Evolutionary conservation across 495 filamentous ascomycete species (phyloP).

Genomic region (Apodospora peruviana): DNA sequence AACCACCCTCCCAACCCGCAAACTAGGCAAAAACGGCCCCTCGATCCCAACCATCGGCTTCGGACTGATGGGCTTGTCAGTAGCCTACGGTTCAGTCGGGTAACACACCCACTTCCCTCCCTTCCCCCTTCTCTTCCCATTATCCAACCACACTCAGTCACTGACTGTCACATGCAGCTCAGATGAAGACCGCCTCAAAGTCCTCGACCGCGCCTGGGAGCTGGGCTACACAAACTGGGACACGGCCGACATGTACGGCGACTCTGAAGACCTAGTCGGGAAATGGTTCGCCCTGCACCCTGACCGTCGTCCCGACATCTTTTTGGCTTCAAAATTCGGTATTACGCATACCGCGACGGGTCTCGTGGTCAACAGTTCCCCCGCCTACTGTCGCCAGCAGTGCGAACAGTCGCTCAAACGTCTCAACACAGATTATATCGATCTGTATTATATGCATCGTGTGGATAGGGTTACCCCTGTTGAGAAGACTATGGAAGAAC

Average conservation of each 20-base stretch:
- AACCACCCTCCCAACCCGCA: conserved; percentile 13
- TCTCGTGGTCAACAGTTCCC: conserved; percentile 26
- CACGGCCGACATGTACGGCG: conserved; percentile 35
- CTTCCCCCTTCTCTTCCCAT: too few species aligned
- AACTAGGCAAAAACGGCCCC: conserved; percentile 49
- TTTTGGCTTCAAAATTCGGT: conserved; percentile 49
- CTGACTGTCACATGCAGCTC: background rate
- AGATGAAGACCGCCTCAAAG: conserved; percentile 32
- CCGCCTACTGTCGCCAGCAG: conserved; percentile 41
- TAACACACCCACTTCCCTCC: conserved; percentile 1
- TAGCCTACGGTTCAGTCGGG: conserved; percentile 32
- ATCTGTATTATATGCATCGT: conserved; percentile 52
- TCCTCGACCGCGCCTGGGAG: conserved; percentile 36
- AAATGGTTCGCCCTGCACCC: conserved; percentile 38
- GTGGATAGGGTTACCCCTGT: conserved; percentile 45
- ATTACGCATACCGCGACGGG: conserved; percentile 12
- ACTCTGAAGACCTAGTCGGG: conserved; percentile 41
- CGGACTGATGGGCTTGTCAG: conserved; percentile 47
- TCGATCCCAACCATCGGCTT: conserved; percentile 46
- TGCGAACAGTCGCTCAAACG: conserved; percentile 41
- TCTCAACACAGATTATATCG: conserved; percentile 40
- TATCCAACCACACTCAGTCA: background rate
- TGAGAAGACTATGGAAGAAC: conserved; percentile 47
- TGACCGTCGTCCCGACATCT: conserved; percentile 39
- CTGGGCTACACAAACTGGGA: conserved; percentile 40